phyloP scores from a whole-genome alignment of 2,329 filamentous ascomycete genomes.

The Fonsecaea erecta region DNA sequence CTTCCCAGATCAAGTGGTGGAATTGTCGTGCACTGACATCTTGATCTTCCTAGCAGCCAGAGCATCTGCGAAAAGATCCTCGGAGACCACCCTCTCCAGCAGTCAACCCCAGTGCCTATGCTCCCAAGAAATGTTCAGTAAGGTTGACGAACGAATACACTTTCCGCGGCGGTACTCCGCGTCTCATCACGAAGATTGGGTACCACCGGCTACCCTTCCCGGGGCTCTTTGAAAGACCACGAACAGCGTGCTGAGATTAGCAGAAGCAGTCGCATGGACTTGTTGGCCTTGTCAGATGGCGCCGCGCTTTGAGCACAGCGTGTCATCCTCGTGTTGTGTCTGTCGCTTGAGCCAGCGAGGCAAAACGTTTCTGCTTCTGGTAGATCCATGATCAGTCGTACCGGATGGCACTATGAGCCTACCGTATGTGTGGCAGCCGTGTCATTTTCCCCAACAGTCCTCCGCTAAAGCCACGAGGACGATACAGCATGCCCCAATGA shows the following conservation, averaged over 20 bases:
- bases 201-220: not conserved
- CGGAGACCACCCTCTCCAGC: not conserved
- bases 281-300: not conserved
- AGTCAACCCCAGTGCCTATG: not conserved
- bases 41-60: not conserved
- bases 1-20: not conserved
- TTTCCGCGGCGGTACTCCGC: conserved; percentile 19
- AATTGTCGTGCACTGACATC: not conserved
- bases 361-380: not conserved
- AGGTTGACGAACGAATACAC: not conserved
- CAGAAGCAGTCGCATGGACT: not conserved
- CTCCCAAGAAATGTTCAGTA: not conserved
- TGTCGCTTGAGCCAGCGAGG: not conserved
- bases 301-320: not conserved
- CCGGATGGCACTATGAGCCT: not conserved
- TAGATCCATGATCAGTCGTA: not conserved
- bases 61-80: not conserved
- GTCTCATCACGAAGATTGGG: not conserved
- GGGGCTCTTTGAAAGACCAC: not conserved
- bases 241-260: not conserved
- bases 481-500: not conserved
- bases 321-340: not conserved
- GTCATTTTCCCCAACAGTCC: not conserved
- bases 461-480: not conserved
- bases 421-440: not conserved